phyloP scores from a whole-genome alignment of 257 asterid species.

The Ilex aquifolium region DNA sequence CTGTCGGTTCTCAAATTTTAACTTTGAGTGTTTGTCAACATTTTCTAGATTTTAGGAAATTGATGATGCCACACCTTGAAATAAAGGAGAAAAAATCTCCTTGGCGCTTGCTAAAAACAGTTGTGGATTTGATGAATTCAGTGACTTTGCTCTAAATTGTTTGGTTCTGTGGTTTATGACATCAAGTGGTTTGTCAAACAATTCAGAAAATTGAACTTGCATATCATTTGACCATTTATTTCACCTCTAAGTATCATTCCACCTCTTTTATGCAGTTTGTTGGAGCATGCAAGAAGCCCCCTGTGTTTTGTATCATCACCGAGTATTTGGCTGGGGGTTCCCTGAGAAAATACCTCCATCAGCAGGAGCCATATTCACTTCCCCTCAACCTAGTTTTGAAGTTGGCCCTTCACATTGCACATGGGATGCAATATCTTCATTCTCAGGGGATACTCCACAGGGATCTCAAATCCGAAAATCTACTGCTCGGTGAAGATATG shows the following conservation, averaged over 20 bases:
- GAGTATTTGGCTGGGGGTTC: constrained; percentile 92
- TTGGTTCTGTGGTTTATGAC: too few relatives aligned
- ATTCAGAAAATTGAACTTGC: too few relatives aligned
- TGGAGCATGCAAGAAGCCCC: constrained; percentile 94
- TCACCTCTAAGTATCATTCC: constrained; percentile 11
- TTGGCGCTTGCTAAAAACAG: too few relatives aligned
- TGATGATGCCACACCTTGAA: too few relatives aligned
- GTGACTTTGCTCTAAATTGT: too few relatives aligned
- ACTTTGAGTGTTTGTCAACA: too few relatives aligned
- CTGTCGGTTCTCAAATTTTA: too few relatives aligned
- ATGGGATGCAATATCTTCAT: constrained; percentile 93
- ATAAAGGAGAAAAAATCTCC: too few relatives aligned
- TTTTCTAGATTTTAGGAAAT: too few relatives aligned
- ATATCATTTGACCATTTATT: background rate
- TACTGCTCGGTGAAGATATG: constrained; percentile 79
- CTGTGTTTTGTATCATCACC: constrained; percentile 90
- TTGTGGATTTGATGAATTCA: too few relatives aligned
- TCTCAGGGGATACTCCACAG: constrained; percentile 87
- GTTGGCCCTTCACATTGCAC: constrained; percentile 82
- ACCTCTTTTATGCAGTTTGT: constrained; percentile 53
- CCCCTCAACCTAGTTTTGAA: constrained; percentile 69
- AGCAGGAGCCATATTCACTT: constrained; percentile 82
- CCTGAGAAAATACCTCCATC: constrained; percentile 88
- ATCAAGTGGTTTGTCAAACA: too few relatives aligned
- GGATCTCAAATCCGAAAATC: constrained; percentile 90